These are phyloP conservation scores for Backusella circina DNA, from an alignment of 192 early-diverging fungal species.

Conservation along the genomic window DNA sequence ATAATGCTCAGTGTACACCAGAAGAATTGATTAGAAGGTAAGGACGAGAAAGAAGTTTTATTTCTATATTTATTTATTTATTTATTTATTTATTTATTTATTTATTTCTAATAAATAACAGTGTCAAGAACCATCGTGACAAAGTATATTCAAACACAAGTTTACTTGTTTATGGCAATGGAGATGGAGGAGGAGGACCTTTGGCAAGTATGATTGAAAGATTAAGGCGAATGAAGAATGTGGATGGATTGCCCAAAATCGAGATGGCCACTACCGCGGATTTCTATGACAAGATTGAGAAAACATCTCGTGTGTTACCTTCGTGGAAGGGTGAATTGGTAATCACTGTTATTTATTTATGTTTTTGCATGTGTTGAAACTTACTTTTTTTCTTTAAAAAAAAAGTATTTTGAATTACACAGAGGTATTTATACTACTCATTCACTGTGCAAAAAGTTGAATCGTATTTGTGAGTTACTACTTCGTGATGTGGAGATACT, in stretches of 20 bases:
- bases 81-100: too few relatives aligned
- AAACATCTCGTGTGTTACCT: constrained; percentile 62
- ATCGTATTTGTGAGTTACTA: constrained; percentile 81
- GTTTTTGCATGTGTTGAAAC: not conserved
- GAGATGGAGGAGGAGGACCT: constrained; percentile 96
- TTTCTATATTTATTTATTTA: not conserved
- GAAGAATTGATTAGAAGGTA: constrained; percentile 25
- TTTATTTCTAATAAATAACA: constrained; percentile 15
- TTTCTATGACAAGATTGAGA: constrained; percentile 84
- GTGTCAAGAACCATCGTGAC: constrained; percentile 87
- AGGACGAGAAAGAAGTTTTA: not conserved
- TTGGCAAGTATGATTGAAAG: constrained; percentile 81
- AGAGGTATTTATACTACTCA: constrained; percentile 97
- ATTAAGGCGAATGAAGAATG: constrained; percentile 63
- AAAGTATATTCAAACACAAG: constrained; percentile 80
- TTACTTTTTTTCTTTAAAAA: not conserved
- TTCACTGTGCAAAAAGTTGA: constrained; percentile 78
- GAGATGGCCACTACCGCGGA: constrained; percentile 71
- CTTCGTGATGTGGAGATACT: constrained; percentile 84
- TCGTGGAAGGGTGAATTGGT: constrained; percentile 93
- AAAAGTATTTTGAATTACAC: constrained; percentile 93
- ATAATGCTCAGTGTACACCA: constrained; percentile 40
- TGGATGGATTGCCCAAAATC: constrained; percentile 76
- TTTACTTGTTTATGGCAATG: constrained; percentile 90
- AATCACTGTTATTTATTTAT: not conserved